A percentile compares a stretch with the other conserved stretches of the same genome.
Evolutionary conservation across 495 filamentous ascomycete species (phyloP).

Genomic region (Podospora tetraspora): DNA sequence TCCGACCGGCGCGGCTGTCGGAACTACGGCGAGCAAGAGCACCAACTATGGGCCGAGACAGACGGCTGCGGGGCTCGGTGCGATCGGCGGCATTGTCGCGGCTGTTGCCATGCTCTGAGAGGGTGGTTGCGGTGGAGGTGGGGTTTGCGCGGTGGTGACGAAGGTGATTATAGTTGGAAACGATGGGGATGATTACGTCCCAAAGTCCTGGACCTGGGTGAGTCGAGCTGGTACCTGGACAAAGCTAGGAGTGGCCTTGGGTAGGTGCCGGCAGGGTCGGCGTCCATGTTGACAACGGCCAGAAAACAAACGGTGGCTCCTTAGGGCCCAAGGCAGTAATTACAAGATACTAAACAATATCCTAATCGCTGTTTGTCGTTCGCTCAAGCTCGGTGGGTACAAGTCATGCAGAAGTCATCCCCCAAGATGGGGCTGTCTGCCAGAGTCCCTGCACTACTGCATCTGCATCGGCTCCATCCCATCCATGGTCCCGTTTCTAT

Average conservation of each 20-base stretch:
- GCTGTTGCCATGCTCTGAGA: constrained; percentile 30
- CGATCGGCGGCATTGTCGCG: constrained; percentile 30
- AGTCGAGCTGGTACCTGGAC: background rate
- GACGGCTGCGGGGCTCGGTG: constrained; percentile 28
- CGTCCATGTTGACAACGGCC: background rate
- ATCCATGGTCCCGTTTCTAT: background rate
- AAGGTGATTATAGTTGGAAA: background rate
- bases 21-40: constrained; percentile 9
- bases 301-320: background rate
- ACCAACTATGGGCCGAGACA: constrained; percentile 24
- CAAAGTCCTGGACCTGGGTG: background rate
- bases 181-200: background rate
- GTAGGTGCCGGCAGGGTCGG: background rate
- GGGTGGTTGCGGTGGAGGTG: background rate
- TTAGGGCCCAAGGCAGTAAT: background rate
- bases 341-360: background rate
- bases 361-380: background rate
- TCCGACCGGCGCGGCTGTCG: constrained; percentile 11
- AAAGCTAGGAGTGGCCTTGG: background rate
- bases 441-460: background rate
- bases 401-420: background rate
- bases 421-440: background rate
- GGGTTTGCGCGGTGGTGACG: background rate
- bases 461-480: background rate
- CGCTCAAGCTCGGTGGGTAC: background rate